phyloP scores from a whole-genome alignment of 306 rosid genomes.

The Malus orientalis region DNA sequence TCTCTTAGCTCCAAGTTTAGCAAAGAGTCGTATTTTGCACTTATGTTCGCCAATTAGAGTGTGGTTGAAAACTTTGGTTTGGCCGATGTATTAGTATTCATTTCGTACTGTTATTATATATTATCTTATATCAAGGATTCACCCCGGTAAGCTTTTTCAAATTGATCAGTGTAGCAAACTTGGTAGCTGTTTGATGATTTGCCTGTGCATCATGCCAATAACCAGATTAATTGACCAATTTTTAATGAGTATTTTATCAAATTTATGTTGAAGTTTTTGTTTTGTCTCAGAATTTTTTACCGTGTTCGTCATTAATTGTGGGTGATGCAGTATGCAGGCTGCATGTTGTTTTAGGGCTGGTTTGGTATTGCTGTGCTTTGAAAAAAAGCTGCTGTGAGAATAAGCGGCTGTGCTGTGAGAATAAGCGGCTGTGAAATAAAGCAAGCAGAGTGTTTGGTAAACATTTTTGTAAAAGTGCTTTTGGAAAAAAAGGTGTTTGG shows the following conservation, averaged over 20 bases:
- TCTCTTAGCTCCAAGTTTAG: background rate
- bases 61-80: constrained; percentile 2
- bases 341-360: background rate
- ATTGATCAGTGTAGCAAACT: background rate
- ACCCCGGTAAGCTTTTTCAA: background rate
- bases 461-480: too few species aligned
- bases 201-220: background rate
- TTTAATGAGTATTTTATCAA: too few species aligned
- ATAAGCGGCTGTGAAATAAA: too few species aligned
- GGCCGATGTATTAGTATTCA: background rate
- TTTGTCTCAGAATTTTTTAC: too few species aligned
- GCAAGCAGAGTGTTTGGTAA: too few species aligned
- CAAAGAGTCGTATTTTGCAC: background rate
- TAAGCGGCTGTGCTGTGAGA: too few species aligned
- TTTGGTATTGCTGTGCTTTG: too few species aligned
- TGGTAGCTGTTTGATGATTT: background rate
- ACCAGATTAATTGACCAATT: background rate
- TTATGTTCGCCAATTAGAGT: background rate
- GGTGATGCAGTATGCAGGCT: background rate
- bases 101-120: constrained; percentile 4
- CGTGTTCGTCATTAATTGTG: background rate
- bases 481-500: too few species aligned
- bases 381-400: too few species aligned
- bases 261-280: background rate
- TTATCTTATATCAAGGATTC: constrained; percentile 1